Evolutionary conservation across 805 yeast genomes (phyloP).

Genomic region (Zygosaccharomyces bisporus): DNA sequence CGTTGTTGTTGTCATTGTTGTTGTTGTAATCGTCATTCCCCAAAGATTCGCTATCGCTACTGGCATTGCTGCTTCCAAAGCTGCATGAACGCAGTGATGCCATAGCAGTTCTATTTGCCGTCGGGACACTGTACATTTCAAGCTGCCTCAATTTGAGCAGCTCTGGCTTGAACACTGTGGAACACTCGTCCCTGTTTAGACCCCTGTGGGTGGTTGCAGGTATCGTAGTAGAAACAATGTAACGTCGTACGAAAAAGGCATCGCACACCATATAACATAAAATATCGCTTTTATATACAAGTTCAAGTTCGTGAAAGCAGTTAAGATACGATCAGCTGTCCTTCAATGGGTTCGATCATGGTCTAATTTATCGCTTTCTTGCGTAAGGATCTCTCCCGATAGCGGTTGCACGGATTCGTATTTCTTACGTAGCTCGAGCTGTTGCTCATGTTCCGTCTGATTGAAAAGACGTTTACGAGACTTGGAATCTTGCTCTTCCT

Average conservation of each 20-base stretch:
- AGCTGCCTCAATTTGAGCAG: conserved; percentile 3
- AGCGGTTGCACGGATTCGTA: conserved; percentile 62
- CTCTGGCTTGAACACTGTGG: neutral
- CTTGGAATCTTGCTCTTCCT: conserved; percentile 34
- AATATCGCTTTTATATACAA: conserved; percentile 7
- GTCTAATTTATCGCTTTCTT: conserved; percentile 34
- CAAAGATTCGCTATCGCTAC: neutral
- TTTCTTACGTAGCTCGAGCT: conserved; percentile 54
- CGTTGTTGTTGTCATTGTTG: neutral
- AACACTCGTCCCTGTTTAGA: conserved; percentile 5
- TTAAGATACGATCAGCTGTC: neutral
- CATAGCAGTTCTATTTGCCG: conserved; percentile 1
- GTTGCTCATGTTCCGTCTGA: conserved; percentile 62
- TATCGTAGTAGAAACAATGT: conserved; percentile 6
- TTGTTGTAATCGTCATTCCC: neutral
- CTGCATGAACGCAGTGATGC: conserved; percentile 6
- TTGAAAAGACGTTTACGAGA: conserved; percentile 49
- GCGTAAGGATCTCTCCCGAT: conserved; percentile 46
- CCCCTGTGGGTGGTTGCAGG: conserved; percentile 8
- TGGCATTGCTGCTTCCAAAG: neutral
- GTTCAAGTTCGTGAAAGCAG: neutral
- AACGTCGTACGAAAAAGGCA: conserved; percentile 4
- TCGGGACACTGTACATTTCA: conserved; percentile 6
- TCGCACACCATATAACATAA: neutral
- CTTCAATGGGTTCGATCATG: neutral